Evolutionary conservation across 257 asterid genomes (phyloP).

Genomic region (Nicotiana obtusifolia): DNA sequence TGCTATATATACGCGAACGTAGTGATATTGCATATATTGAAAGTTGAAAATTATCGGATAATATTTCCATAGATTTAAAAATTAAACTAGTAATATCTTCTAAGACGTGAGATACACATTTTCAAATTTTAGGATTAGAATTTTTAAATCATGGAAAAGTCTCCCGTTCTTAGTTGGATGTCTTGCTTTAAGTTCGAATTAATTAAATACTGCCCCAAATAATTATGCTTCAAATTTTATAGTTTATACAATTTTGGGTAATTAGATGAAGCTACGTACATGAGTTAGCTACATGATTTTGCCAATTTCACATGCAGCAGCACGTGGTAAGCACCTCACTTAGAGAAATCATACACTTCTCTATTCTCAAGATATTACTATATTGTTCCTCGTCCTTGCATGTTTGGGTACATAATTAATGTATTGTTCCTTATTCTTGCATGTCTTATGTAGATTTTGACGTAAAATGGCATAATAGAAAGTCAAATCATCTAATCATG

Average conservation of each 20-base stretch:
- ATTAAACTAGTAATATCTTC: neutral
- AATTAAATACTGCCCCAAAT: neutral
- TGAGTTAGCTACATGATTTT: no score
- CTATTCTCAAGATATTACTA: neutral
- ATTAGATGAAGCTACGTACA: neutral
- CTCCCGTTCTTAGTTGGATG: neutral
- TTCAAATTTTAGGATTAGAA: neutral
- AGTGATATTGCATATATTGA: neutral
- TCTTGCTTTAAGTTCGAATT: neutral
- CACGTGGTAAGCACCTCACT: neutral
- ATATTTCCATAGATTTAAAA: neutral
- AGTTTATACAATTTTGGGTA: neutral
- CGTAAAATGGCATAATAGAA: no score
- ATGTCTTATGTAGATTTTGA: no score
- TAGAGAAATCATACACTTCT: neutral
- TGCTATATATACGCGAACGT: neutral
- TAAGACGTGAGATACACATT: neutral
- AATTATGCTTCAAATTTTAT: neutral
- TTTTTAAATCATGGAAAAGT: neutral
- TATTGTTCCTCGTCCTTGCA: neutral
- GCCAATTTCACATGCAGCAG: conserved; percentile 1
- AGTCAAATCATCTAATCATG: no score
- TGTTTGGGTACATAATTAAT: neutral
- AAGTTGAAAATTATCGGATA: neutral
- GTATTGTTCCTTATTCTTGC: no score